Conservation (phyloP, 805 yeast species). For the Suhomyces faveliae region DNA sequence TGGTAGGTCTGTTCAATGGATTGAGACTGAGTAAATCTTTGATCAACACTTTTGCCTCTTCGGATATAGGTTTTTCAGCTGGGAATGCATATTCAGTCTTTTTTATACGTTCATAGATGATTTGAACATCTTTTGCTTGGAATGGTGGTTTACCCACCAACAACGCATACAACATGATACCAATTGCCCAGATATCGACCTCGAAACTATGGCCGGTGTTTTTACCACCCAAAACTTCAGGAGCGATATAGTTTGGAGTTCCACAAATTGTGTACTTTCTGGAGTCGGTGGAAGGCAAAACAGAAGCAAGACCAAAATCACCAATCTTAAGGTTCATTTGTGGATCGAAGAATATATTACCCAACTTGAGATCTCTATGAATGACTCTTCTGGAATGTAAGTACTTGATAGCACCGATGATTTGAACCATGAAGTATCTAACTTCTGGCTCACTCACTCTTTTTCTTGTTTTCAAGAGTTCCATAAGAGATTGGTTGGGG, state of each 20-base stretch:
- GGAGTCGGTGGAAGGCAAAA: conserved; percentile 64
- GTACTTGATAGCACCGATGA: conserved; percentile 90
- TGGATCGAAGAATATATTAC: conserved; percentile 92
- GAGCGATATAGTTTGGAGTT: conserved; percentile 98
- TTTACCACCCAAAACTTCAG: conserved; percentile 91
- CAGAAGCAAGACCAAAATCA: conserved; percentile 97
- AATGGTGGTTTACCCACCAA: conserved; percentile 95
- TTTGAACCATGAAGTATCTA: conserved; percentile 84
- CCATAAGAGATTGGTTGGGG: conserved; percentile 93
- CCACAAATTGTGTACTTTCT: conserved; percentile 95
- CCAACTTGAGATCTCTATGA: conserved; percentile 94
- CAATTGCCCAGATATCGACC: conserved; percentile 97
- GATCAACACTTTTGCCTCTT: conserved; percentile 72
- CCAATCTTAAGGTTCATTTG: conserved; percentile 94
- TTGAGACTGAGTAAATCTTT: conserved; percentile 69
- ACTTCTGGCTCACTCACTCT: conserved; percentile 89
- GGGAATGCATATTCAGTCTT: conserved; percentile 81
- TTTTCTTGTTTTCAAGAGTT: conserved; percentile 80
- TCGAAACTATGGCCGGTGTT: conserved; percentile 87
- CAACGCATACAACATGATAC: conserved; percentile 93
- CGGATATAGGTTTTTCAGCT: conserved; percentile 59
- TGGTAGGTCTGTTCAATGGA: conserved; percentile 77
- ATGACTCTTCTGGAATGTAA: conserved; percentile 90
- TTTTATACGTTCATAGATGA: conserved; percentile 89
- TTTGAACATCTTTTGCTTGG: conserved; percentile 91